Evolutionary conservation across 1,284 basidiomycete genomes (phyloP).

Genomic region (Phylloporus sp.): DNA sequence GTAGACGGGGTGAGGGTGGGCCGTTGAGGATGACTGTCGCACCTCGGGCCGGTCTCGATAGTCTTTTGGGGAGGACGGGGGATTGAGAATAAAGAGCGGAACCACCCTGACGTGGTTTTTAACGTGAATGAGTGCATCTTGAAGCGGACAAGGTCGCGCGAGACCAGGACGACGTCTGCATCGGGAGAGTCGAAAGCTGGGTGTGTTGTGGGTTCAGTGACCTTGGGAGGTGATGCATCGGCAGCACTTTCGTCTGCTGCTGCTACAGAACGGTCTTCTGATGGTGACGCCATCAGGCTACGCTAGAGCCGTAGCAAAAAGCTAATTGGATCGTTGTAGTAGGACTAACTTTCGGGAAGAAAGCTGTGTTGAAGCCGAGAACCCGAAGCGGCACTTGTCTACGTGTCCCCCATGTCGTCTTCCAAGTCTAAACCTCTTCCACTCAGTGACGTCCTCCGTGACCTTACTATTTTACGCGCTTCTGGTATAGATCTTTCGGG

Average conservation of each 20-base stretch:
- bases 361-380: neutral
- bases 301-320: too few species aligned
- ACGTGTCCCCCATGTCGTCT: constrained; percentile 32
- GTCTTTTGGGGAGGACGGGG: constrained; percentile 40
- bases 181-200: constrained; percentile 51
- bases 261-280: constrained; percentile 16
- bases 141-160: constrained; percentile 53
- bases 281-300: constrained; percentile 19
- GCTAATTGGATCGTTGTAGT: too few species aligned
- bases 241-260: constrained; percentile 1
- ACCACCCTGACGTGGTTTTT: constrained; percentile 63
- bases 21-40: constrained; percentile 40
- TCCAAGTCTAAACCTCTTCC: constrained; percentile 56
- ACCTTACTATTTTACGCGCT: constrained; percentile 70
- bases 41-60: neutral
- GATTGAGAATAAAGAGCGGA: constrained; percentile 57
- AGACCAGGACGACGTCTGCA: constrained; percentile 52
- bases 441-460: constrained; percentile 64
- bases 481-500: constrained; percentile 57
- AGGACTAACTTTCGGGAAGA: too few species aligned
- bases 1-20: constrained; percentile 23
- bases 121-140: constrained; percentile 60
- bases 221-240: neutral
- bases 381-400: neutral
- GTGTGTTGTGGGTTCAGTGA: constrained; percentile 39